Evolutionary conservation across 2,329 filamentous ascomycete species (phyloP).

Genomic region (Paramyrothecium sp.): DNA sequence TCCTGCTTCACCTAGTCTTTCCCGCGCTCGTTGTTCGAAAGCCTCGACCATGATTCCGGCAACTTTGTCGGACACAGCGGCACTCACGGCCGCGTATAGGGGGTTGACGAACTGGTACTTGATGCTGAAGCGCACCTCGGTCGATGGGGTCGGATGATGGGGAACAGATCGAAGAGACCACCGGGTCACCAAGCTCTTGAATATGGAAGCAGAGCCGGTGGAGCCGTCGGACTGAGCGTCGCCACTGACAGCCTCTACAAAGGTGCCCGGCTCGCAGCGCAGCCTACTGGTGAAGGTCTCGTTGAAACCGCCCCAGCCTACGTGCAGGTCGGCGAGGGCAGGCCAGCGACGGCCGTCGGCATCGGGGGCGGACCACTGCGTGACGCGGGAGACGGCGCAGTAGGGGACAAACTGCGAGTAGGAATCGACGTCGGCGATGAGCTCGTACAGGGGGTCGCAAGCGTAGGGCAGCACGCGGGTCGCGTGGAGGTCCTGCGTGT

Average conservation of each 20-base stretch:
- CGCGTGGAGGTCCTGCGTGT: slow-evolving; percentile 66
- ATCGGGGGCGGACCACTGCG: slow-evolving; percentile 63
- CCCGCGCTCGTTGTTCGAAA: slow-evolving; percentile 78
- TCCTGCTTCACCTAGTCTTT: slow-evolving; percentile 25
- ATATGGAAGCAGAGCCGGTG: slow-evolving; percentile 46
- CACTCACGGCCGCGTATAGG: slow-evolving; percentile 80
- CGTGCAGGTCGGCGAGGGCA: slow-evolving; percentile 71
- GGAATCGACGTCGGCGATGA: slow-evolving; percentile 84
- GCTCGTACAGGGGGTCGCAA: slow-evolving; percentile 67
- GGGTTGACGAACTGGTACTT: slow-evolving; percentile 85
- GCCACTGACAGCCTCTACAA: slow-evolving; percentile 78
- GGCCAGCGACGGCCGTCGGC: slow-evolving; percentile 58
- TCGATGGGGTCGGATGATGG: slow-evolving; percentile 34
- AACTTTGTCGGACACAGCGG: slow-evolving; percentile 78
- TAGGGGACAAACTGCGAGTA: slow-evolving; percentile 92
- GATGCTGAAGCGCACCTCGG: slow-evolving; percentile 73
- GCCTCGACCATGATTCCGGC: slow-evolving; percentile 88
- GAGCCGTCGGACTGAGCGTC: slow-evolving; percentile 42
- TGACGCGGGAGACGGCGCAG: slow-evolving; percentile 76
- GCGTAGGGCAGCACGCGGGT: slow-evolving; percentile 76
- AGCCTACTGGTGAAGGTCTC: slow-evolving; percentile 82
- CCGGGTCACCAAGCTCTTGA: slow-evolving; percentile 67
- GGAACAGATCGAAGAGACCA: slow-evolving; percentile 61
- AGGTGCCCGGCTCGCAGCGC: slow-evolving; percentile 68
- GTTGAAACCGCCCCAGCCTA: slow-evolving; percentile 81